A percentile compares a stretch with the other conserved stretches of the same genome.
These are phyloP conservation scores for Penicillium coprophilum DNA, from an alignment of 495 filamentous ascomycete species.

Conservation along the genomic window DNA sequence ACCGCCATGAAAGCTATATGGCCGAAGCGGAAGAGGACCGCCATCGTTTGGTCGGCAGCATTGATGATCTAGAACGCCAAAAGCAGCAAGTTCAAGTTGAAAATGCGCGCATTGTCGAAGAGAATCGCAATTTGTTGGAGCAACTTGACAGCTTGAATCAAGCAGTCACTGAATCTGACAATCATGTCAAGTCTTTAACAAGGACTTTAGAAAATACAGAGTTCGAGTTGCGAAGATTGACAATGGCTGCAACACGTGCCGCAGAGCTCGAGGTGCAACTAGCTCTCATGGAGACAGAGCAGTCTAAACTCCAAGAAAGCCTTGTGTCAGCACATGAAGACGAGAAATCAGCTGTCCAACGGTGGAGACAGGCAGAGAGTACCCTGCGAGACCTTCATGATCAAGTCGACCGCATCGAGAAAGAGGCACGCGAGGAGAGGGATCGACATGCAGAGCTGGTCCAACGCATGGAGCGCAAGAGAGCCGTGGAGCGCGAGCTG, in stretches of 20 bases:
- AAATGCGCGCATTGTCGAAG: conserved; percentile 72
- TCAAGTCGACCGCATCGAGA: conserved; percentile 85
- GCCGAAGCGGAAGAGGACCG: conserved; percentile 85
- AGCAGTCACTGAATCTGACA: conserved; percentile 71
- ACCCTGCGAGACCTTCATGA: conserved; percentile 72
- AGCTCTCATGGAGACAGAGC: conserved; percentile 73
- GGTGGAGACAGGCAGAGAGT: conserved; percentile 81
- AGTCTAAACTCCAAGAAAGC: conserved; percentile 65
- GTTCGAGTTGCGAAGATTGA: conserved; percentile 70
- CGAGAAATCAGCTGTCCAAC: conserved; percentile 69
- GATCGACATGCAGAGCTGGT: conserved; percentile 80
- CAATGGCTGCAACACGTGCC: conserved; percentile 68
- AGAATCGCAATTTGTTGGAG: conserved; percentile 74
- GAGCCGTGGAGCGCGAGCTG: conserved; percentile 71
- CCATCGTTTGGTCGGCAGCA: conserved; percentile 61
- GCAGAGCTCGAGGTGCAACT: conserved; percentile 77
- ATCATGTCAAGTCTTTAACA: conserved; percentile 67
- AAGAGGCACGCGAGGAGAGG: conserved; percentile 77
- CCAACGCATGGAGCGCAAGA: conserved; percentile 73
- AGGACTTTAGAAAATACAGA: conserved; percentile 71
- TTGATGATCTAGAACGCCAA: conserved; percentile 74
- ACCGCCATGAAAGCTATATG: conserved; percentile 91
- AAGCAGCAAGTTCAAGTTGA: conserved; percentile 69
- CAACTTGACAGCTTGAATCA: conserved; percentile 81
- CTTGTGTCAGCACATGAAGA: conserved; percentile 66